phyloP scores from a whole-genome alignment of 805 yeast species.

The Starmerella khaoyaiensis region DNA sequence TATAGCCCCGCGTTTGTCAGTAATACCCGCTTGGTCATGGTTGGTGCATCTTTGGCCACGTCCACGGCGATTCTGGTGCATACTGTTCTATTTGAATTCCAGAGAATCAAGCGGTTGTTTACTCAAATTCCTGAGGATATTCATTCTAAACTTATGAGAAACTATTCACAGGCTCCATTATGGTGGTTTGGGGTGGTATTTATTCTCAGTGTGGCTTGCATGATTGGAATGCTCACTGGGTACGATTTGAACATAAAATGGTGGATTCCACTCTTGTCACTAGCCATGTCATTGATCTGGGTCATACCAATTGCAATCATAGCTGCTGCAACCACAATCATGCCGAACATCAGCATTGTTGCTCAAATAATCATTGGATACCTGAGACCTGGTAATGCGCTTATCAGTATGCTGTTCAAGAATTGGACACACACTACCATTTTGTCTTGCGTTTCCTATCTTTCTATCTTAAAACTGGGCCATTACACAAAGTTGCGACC shows the following conservation, averaged over 20 bases:
- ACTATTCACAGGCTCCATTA: constrained; percentile 48
- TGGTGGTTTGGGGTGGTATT: constrained; percentile 46
- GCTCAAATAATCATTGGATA: constrained; percentile 56
- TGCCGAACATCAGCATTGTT: constrained; percentile 47
- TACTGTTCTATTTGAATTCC: constrained; percentile 44
- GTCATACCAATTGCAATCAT: constrained; percentile 51
- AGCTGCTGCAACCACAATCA: constrained; percentile 48
- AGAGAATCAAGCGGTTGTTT: constrained; percentile 40
- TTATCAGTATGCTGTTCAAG: constrained; percentile 51
- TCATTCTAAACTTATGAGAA: constrained; percentile 43
- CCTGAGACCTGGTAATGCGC: constrained; percentile 47
- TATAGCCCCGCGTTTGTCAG: constrained; percentile 57
- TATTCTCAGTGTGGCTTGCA: constrained; percentile 17
- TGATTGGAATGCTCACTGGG: constrained; percentile 22
- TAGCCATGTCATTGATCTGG: constrained; percentile 42
- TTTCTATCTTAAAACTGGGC: constrained; percentile 47
- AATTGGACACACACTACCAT: constrained; percentile 45
- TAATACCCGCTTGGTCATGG: constrained; percentile 45
- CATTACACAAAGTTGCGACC: constrained; percentile 58
- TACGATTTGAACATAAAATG: constrained; percentile 32
- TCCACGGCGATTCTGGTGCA: constrained; percentile 49
- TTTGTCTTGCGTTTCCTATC: constrained; percentile 41
- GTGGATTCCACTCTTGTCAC: constrained; percentile 33
- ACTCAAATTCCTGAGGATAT: constrained; percentile 37
- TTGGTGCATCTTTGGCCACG: constrained; percentile 52